Evolutionary conservation across 805 yeast genomes (phyloP).

Genomic region (Spathaspora hagerdaliae): DNA sequence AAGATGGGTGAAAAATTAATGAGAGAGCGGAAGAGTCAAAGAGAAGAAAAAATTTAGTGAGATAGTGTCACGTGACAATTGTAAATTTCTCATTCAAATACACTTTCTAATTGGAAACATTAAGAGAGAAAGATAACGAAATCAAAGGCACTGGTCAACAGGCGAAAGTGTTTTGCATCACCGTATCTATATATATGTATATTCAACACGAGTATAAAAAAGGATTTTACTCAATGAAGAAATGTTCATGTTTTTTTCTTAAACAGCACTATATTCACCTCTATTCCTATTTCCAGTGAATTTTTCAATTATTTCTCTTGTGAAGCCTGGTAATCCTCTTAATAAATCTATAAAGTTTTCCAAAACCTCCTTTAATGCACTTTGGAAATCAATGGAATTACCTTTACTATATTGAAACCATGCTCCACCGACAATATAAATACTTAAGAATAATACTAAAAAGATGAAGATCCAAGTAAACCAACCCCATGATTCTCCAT

Average conservation of each 20-base stretch:
- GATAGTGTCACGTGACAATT: too few relatives aligned
- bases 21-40: too few relatives aligned
- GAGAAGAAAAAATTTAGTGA: too few relatives aligned
- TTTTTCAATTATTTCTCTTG: conserved; percentile 63
- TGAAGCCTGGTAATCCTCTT: conserved; percentile 59
- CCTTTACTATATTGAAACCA: conserved; percentile 74
- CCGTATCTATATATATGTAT: too few relatives aligned
- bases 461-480: conserved; percentile 79
- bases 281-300: conserved; percentile 60
- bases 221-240: too few relatives aligned
- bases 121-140: too few relatives aligned
- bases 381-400: conserved; percentile 67
- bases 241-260: conserved; percentile 10
- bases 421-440: conserved; percentile 69
- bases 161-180: too few relatives aligned
- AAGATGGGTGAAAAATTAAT: too few relatives aligned
- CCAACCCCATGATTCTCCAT: conserved; percentile 68
- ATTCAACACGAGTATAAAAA: too few relatives aligned
- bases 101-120: too few relatives aligned
- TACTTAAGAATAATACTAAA: conserved; percentile 62
- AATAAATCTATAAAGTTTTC: conserved; percentile 61
- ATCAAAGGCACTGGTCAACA: too few relatives aligned
- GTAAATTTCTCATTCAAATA: too few relatives aligned
- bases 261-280: conserved; percentile 94
- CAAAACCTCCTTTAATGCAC: conserved; percentile 66